Percentiles rank a stretch among this genome's conserved stretches.
Evolutionary conservation across 805 yeast species (phyloP).

Genomic region (Naumovozyma dairenensis): DNA sequence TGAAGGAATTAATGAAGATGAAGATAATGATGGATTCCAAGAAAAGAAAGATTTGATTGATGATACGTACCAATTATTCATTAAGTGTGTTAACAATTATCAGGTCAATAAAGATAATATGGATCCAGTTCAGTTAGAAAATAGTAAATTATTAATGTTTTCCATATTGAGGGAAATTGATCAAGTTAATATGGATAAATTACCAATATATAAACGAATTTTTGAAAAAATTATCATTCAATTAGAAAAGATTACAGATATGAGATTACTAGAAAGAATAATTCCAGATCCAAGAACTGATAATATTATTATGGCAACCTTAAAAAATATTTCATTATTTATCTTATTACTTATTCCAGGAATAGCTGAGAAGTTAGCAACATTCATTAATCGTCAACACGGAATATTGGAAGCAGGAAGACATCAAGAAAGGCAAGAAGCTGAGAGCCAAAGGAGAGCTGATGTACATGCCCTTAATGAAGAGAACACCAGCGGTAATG

Average conservation of each 20-base stretch:
- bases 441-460: too few species aligned
- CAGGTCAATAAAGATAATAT: not conserved
- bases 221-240: not conserved
- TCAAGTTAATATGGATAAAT: not conserved
- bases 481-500: too few species aligned
- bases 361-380: slow-evolving; percentile 7
- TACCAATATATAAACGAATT: slow-evolving; percentile 1
- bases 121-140: not conserved
- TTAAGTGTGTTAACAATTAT: too few species aligned
- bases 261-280: slow-evolving; percentile 8
- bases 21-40: too few species aligned
- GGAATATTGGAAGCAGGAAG: too few species aligned
- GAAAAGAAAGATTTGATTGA: too few species aligned
- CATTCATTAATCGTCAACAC: slow-evolving; percentile 3
- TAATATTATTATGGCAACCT: slow-evolving; percentile 8
- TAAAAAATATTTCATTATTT: slow-evolving; percentile 18
- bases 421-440: too few species aligned
- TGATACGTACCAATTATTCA: too few species aligned
- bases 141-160: not conserved
- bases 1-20: too few species aligned
- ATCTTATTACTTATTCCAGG: slow-evolving; percentile 17
- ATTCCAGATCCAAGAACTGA: slow-evolving; percentile 18
- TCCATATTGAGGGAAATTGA: slow-evolving; percentile 1
- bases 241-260: not conserved
- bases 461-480: too few species aligned